A percentile compares a stretch with the other conserved stretches of the same genome.
Conservation (phyloP, 164 flowering plant genomes). For the Cinnamomum micranthum region DNA sequence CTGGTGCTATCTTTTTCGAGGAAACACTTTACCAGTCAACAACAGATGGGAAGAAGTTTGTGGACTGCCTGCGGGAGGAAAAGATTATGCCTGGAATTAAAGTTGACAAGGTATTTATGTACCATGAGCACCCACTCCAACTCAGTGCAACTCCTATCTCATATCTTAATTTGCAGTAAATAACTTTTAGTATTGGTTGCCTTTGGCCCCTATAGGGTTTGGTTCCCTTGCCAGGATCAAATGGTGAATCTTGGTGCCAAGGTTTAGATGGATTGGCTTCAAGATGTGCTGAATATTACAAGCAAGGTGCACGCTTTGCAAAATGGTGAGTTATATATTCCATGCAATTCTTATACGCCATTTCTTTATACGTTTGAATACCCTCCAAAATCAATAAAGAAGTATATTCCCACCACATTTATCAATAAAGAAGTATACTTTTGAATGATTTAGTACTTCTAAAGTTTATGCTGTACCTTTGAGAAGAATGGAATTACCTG, state of each 20-base stretch:
- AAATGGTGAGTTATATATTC: slow-evolving; percentile 50
- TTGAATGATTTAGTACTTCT: not conserved
- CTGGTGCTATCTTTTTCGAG: slow-evolving; percentile 88
- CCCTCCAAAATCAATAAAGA: not conserved
- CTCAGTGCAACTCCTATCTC: not conserved
- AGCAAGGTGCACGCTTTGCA: slow-evolving; percentile 94
- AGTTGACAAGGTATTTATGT: slow-evolving; percentile 73
- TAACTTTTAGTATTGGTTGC: slow-evolving; percentile 3
- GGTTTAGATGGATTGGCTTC: slow-evolving; percentile 91
- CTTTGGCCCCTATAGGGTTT: slow-evolving; percentile 47
- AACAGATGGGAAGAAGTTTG: slow-evolving; percentile 74
- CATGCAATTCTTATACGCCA: not conserved
- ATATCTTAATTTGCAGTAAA: not conserved
- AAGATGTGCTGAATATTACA: slow-evolving; percentile 82
- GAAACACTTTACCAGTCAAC: slow-evolving; percentile 92
- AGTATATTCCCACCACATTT: not conserved
- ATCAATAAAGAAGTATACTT: no score
- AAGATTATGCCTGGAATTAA: slow-evolving; percentile 85
- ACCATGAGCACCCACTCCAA: not conserved
- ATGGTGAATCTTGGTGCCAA: slow-evolving; percentile 93
- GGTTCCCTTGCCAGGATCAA: slow-evolving; percentile 84
- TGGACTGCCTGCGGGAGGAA: slow-evolving; percentile 60
- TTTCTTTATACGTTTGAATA: not conserved
- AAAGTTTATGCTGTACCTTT: not conserved
- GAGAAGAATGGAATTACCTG: not conserved